Evolutionary conservation across 495 filamentous ascomycete species (phyloP).

Genomic region (Podospora tetraspora): DNA sequence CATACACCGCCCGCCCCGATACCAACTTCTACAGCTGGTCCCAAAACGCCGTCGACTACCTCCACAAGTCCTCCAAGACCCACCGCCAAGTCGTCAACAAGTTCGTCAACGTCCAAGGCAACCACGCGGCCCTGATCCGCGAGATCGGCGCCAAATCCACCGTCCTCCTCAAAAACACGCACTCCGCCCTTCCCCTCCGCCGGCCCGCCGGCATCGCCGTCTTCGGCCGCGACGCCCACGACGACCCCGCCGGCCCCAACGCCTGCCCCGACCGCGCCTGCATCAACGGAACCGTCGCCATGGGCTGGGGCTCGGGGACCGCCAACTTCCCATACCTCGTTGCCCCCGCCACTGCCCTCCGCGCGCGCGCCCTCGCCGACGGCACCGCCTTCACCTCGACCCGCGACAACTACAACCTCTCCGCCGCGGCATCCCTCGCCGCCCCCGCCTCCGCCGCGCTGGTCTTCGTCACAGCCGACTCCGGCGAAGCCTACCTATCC

Average conservation of each 20-base stretch:
- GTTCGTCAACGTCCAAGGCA: constrained; percentile 47
- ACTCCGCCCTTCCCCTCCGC: constrained; percentile 49
- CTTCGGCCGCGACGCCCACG: constrained; percentile 59
- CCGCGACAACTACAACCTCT: constrained; percentile 34
- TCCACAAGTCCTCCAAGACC: constrained; percentile 53
- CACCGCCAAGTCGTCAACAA: constrained; percentile 64
- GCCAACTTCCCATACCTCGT: constrained; percentile 64
- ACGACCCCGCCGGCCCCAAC: constrained; percentile 42
- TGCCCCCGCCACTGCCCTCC: constrained; percentile 51
- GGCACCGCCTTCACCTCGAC: constrained; percentile 28
- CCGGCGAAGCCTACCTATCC: constrained; percentile 52
- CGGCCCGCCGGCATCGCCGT: constrained; percentile 51
- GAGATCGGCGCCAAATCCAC: constrained; percentile 53
- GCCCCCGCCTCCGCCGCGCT: constrained; percentile 41
- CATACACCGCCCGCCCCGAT: constrained; percentile 48
- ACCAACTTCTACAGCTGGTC: constrained; percentile 90
- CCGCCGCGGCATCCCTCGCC: constrained; percentile 33
- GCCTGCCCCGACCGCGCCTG: constrained; percentile 42
- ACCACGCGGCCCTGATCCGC: constrained; percentile 47
- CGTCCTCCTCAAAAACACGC: constrained; percentile 59
- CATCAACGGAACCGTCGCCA: constrained; percentile 51
- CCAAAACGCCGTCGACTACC: constrained; percentile 63
- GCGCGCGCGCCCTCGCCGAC: constrained; percentile 30
- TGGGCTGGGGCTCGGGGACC: constrained; percentile 55
- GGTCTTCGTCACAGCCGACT: constrained; percentile 53